phyloP scores from a whole-genome alignment of 139 green algal species.

The Chlorella sp. region DNA sequence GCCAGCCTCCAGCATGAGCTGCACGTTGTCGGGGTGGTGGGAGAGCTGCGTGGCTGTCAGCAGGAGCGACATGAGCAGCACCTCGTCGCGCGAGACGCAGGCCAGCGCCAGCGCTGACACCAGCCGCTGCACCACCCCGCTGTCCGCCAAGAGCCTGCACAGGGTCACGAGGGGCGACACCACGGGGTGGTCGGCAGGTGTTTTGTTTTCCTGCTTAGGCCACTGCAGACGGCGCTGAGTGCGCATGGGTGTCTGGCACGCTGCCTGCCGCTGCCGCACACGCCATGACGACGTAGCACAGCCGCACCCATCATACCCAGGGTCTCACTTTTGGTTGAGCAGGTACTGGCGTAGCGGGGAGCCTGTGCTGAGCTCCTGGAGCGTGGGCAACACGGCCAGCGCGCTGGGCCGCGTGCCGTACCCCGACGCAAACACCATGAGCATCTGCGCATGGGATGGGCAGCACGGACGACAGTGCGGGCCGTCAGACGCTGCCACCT shows the following conservation, averaged over 20 bases:
- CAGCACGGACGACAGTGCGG: too few species aligned
- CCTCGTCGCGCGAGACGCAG: conserved; percentile 2
- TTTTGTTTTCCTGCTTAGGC: too few species aligned
- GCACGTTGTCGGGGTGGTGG: conserved; percentile 19
- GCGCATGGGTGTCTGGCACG: too few species aligned
- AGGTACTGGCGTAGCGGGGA: conserved; percentile 25
- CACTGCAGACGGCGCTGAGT: too few species aligned
- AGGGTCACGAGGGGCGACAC: too few species aligned
- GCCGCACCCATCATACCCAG: too few species aligned
- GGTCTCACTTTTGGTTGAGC: conserved; percentile 27
- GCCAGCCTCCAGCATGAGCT: conserved; percentile 16
- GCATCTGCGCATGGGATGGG: conserved; percentile 28
- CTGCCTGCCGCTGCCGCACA: too few species aligned
- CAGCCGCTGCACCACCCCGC: conserved; percentile 13
- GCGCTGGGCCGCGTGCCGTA: conserved; percentile 26
- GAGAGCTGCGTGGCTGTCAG: conserved; percentile 15
- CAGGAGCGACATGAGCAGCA: conserved; percentile 6
- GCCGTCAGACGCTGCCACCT: too few species aligned
- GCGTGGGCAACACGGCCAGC: conserved; percentile 12
- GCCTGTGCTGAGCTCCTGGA: conserved; percentile 2
- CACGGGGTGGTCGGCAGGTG: too few species aligned
- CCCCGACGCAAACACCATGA: conserved; percentile 23
- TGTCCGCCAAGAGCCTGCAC: conserved; percentile 22
- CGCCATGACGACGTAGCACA: too few species aligned
- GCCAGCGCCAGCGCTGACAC: conserved; percentile 15